These are phyloP conservation scores for Taiozyma sp. DNA, from an alignment of 1,139 yeast species.

Conservation along the genomic window DNA sequence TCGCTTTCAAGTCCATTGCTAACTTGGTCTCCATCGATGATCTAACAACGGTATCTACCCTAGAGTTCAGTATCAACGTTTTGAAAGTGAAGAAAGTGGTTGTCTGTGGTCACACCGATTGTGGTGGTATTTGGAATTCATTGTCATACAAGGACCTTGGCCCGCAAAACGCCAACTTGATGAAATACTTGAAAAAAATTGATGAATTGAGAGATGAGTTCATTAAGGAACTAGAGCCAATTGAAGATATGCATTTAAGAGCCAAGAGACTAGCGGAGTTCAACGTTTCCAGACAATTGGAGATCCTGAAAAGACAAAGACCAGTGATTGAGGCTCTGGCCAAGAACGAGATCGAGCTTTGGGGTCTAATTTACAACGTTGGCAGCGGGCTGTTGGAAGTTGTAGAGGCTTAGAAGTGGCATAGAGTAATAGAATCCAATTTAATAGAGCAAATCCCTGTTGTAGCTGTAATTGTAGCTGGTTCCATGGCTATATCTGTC, in stretches of 20 bases:
- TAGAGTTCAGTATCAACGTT: constrained; percentile 88
- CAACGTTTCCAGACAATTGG: constrained; percentile 63
- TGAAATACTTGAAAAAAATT: constrained; percentile 38
- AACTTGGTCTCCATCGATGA: constrained; percentile 74
- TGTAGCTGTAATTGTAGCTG: no score
- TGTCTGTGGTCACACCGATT: constrained; percentile 97
- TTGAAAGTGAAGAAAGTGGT: constrained; percentile 78
- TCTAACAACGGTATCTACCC: constrained; percentile 71
- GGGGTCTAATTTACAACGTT: constrained; percentile 89
- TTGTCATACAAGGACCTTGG: constrained; percentile 67
- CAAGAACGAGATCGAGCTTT: constrained; percentile 73
- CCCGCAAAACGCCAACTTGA: constrained; percentile 26
- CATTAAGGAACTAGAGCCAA: constrained; percentile 30
- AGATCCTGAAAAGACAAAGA: constrained; percentile 52
- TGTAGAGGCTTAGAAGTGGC: constrained; percentile 26
- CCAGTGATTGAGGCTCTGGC: constrained; percentile 70
- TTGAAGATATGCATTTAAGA: constrained; percentile 38
- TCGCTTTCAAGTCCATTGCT: constrained; percentile 92
- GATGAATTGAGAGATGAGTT: constrained; percentile 40
- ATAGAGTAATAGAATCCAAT: no score
- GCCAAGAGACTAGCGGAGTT: constrained; percentile 71
- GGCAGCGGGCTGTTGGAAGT: constrained; percentile 62
- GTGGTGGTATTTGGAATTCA: constrained; percentile 95
- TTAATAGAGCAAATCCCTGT: no score
- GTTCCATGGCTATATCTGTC: neutral